Percentiles rank a stretch among this genome's conserved stretches.
Conservation (phyloP, 2,329 filamentous ascomycete genomes). For the Curvularia sp. region DNA sequence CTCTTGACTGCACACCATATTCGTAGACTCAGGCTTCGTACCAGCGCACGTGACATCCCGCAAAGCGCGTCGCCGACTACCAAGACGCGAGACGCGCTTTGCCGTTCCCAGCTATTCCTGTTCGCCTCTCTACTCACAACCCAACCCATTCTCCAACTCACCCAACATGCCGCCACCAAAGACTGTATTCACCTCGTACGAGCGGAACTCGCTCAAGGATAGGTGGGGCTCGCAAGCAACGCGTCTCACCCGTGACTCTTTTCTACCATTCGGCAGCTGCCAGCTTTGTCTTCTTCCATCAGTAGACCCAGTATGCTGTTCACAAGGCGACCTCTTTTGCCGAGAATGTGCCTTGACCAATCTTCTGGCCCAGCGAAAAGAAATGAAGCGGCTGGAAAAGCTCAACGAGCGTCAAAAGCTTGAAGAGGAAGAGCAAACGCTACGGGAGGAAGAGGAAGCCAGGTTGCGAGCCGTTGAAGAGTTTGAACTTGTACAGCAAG, state of each 20-base stretch:
- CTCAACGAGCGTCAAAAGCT: slow-evolving; percentile 66
- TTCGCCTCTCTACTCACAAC: neutral
- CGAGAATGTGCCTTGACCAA: slow-evolving; percentile 92
- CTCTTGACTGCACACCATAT: neutral
- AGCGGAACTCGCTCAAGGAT: slow-evolving; percentile 80
- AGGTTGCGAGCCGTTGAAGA: slow-evolving; percentile 74
- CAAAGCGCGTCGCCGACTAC: neutral
- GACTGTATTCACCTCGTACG: slow-evolving; percentile 87
- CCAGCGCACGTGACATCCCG: neutral
- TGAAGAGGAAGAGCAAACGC: slow-evolving; percentile 67
- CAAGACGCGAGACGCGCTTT: neutral
- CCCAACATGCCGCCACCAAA: slow-evolving; percentile 39
- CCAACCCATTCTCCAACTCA: neutral
- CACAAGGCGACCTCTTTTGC: slow-evolving; percentile 85
- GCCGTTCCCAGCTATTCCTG: neutral
- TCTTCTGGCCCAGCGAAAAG: slow-evolving; percentile 88
- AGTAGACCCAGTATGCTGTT: slow-evolving; percentile 82
- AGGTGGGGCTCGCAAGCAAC: slow-evolving; percentile 84
- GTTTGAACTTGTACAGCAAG: slow-evolving; percentile 86
- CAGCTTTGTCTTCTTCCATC: slow-evolving; percentile 84
- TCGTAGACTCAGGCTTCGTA: neutral
- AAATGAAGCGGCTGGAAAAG: slow-evolving; percentile 82
- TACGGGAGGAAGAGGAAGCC: slow-evolving; percentile 72
- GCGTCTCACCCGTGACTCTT: slow-evolving; percentile 88
- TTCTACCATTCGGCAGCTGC: slow-evolving; percentile 89